These are phyloP conservation scores for Nicotiana sylvestris DNA, from an alignment of 257 asterid genomes.

Conservation along the genomic window DNA sequence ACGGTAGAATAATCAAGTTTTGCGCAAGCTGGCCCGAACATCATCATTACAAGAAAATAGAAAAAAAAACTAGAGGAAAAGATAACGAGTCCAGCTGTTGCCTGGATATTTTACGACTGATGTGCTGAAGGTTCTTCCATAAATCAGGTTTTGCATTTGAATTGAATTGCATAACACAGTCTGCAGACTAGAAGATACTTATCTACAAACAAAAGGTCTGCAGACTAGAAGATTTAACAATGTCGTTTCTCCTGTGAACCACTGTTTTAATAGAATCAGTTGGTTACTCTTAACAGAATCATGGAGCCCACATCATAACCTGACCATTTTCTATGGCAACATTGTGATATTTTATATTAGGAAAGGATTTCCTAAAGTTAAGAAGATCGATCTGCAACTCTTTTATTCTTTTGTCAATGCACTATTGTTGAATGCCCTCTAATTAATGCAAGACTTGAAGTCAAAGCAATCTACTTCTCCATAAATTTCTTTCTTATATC, in stretches of 20 bases:
- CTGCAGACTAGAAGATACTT: not conserved
- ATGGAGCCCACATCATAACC: not conserved
- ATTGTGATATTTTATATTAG: not conserved
- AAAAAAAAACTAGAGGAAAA: not conserved
- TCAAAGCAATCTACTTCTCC: not conserved
- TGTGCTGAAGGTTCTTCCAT: not conserved
- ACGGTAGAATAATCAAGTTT: not conserved
- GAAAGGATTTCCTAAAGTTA: not conserved
- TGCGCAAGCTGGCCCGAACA: not conserved
- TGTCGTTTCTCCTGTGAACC: not conserved
- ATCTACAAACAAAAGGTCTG: no score
- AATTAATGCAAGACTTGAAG: not conserved
- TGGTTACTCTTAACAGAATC: not conserved
- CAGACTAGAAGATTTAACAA: not conserved
- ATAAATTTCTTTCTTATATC: conserved; percentile 14
- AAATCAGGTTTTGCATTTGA: not conserved
- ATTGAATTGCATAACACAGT: not conserved
- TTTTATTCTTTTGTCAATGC: not conserved
- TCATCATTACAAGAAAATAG: not conserved
- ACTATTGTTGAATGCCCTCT: not conserved
- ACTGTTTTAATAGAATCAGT: not conserved
- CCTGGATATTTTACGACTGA: not conserved
- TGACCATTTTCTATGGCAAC: not conserved
- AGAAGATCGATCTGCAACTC: not conserved
- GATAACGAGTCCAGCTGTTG: not conserved